Evolutionary conservation across 345 rosid genomes (phyloP).

Genomic region (Linum trigynum): DNA sequence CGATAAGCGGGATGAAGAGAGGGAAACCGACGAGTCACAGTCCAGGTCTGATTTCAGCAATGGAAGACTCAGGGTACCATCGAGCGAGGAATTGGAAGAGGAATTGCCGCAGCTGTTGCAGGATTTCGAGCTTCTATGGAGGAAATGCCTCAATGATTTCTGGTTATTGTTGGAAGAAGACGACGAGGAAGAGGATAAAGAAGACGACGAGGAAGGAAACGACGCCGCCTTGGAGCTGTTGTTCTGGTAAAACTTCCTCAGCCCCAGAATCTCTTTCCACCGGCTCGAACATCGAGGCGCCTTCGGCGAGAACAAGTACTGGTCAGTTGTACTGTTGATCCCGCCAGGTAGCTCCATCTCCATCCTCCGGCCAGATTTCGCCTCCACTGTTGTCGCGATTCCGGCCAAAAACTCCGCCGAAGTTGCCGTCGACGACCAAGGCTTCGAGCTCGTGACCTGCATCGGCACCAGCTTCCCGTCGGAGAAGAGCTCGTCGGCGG

Average conservation of each 20-base stretch:
- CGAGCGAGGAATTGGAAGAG: slow-evolving; percentile 18
- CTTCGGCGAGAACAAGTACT: slow-evolving; percentile 53
- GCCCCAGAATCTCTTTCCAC: slow-evolving; percentile 85
- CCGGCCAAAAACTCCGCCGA: too few species aligned
- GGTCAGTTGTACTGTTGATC: slow-evolving; percentile 30
- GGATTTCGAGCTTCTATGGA: slow-evolving; percentile 58
- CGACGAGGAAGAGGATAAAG: slow-evolving; percentile 14
- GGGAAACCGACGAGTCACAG: slow-evolving; percentile 42
- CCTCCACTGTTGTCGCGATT: slow-evolving; percentile 20
- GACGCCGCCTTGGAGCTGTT: slow-evolving; percentile 15
- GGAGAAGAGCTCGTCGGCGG: slow-evolving; percentile 89
- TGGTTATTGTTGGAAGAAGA: slow-evolving; percentile 16
- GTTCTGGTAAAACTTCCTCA: slow-evolving; percentile 49
- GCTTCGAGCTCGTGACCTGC: slow-evolving; percentile 29
- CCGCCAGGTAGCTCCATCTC: slow-evolving; percentile 21
- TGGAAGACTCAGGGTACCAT: slow-evolving; percentile 49
- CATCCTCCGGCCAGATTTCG: slow-evolving; percentile 28
- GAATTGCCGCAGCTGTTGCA: slow-evolving; percentile 14
- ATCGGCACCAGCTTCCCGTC: slow-evolving; percentile 81
- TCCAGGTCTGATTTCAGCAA: slow-evolving; percentile 53
- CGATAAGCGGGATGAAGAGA: slow-evolving; percentile 72
- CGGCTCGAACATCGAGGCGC: slow-evolving; percentile 87
- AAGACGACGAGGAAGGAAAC: slow-evolving; percentile 12
- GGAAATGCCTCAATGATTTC: slow-evolving; percentile 53
- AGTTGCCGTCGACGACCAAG: not conserved